These are phyloP conservation scores for Yamadazyma songkhlaensis DNA, from an alignment of 1,139 yeast species.

Conservation along the genomic window DNA sequence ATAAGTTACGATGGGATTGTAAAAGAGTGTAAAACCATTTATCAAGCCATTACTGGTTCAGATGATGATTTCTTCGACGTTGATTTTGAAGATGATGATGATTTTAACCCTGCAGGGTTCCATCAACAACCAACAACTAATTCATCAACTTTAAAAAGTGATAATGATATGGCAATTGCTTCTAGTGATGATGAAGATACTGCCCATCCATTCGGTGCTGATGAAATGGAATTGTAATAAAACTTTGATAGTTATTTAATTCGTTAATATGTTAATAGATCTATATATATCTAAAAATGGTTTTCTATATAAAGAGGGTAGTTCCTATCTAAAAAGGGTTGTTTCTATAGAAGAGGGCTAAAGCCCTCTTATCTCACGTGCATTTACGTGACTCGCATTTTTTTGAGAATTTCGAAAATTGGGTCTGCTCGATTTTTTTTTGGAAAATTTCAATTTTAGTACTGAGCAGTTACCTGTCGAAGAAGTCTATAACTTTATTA, in stretches of 20 bases:
- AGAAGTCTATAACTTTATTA: slow-evolving; percentile 57
- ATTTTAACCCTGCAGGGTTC: slow-evolving; percentile 17
- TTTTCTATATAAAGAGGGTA: background rate
- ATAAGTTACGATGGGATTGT: slow-evolving; percentile 88
- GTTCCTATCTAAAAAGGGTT: no score
- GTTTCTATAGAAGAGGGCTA: slow-evolving; percentile 9
- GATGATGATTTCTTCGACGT: slow-evolving; percentile 95
- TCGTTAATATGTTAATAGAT: background rate
- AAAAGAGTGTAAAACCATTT: slow-evolving; percentile 74
- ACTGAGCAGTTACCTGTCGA: slow-evolving; percentile 91
- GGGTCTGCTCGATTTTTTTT: slow-evolving; percentile 4
- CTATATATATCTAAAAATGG: background rate
- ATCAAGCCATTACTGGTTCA: slow-evolving; percentile 78
- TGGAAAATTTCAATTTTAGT: slow-evolving; percentile 24
- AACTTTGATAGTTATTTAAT: slow-evolving; percentile 4
- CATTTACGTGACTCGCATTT: slow-evolving; percentile 4
- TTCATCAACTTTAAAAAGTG: slow-evolving; percentile 14
- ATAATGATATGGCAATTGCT: slow-evolving; percentile 38
- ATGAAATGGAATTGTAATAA: slow-evolving; percentile 55
- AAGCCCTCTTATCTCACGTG: slow-evolving; percentile 6
- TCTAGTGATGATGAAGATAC: slow-evolving; percentile 36
- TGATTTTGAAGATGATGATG: slow-evolving; percentile 91
- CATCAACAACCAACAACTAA: slow-evolving; percentile 14
- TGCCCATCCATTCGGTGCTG: slow-evolving; percentile 54
- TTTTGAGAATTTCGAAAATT: slow-evolving; percentile 1